phyloP scores from a whole-genome alignment of 495 filamentous ascomycete genomes.

The Hypoxylon perforatum region DNA sequence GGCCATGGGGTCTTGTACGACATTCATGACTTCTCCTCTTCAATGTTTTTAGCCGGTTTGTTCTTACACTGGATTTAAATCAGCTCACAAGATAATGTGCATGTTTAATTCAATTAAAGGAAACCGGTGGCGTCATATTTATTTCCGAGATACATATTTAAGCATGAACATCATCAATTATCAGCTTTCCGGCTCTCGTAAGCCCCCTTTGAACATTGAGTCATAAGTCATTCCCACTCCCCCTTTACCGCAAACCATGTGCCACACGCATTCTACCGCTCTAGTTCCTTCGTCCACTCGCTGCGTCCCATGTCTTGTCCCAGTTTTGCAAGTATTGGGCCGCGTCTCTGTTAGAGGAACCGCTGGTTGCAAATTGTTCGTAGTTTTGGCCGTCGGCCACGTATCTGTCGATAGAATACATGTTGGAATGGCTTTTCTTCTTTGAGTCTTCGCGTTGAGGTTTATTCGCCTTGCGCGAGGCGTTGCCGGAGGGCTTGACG shows the following conservation, averaged over 20 bases:
- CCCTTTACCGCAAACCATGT: background rate
- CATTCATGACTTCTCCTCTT: too few species aligned
- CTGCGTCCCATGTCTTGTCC: slow-evolving; percentile 14
- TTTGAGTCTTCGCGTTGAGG: background rate
- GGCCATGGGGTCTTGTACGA: too few species aligned
- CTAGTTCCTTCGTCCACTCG: slow-evolving; percentile 6
- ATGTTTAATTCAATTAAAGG: background rate
- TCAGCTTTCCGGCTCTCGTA: too few species aligned
- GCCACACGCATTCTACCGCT: background rate
- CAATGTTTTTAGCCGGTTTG: background rate
- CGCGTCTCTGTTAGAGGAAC: background rate
- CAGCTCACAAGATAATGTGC: background rate
- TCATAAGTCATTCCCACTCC: background rate
- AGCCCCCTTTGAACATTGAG: too few species aligned
- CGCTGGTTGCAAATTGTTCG: slow-evolving; percentile 22
- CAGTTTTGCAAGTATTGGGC: background rate
- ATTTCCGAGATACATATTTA: background rate
- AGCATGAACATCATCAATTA: background rate
- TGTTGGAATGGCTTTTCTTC: background rate
- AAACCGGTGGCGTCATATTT: background rate
- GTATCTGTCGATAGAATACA: slow-evolving; percentile 1
- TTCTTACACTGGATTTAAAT: too few species aligned
- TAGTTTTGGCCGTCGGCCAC: background rate
- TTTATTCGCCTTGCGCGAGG: slow-evolving; percentile 10
- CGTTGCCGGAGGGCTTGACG: background rate